Percentiles rank a stretch among this genome's conserved stretches.
Conservation (phyloP, 2,329 filamentous ascomycete species). For the Pseudogymnoascus sp. region DNA sequence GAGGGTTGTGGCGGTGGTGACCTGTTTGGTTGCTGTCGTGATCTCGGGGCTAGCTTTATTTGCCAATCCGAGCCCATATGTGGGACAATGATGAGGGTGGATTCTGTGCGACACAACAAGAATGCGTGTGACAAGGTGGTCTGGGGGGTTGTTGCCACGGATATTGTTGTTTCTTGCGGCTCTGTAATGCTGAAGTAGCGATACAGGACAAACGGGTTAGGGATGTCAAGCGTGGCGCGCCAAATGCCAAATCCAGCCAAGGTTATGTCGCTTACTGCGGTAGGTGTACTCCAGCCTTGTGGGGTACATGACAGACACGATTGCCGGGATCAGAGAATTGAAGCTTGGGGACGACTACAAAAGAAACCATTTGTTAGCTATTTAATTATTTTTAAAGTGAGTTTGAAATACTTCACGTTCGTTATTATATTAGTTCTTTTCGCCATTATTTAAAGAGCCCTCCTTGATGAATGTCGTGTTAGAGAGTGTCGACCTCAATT, state of each 20-base stretch:
- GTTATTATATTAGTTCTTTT: not conserved
- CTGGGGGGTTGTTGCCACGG: not conserved
- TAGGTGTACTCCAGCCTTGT: slow-evolving; percentile 6
- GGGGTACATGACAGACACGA: slow-evolving; percentile 6
- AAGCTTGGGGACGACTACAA: not conserved
- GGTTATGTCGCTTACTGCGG: slow-evolving; percentile 6
- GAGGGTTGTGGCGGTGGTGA: slow-evolving; percentile 11
- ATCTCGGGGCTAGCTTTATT: slow-evolving; percentile 23
- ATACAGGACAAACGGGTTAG: slow-evolving; percentile 8
- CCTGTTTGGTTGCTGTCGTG: slow-evolving; percentile 22
- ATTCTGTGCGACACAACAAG: slow-evolving; percentile 1
- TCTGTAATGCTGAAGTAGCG: slow-evolving; percentile 8
- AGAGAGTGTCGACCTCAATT: not conserved
- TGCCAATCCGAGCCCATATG: slow-evolving; percentile 24
- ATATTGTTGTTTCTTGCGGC: slow-evolving; percentile 5
- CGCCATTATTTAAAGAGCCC: not conserved
- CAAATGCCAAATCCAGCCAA: slow-evolving; percentile 3
- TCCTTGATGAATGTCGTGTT: not conserved
- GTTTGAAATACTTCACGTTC: not conserved
- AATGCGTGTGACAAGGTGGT: slow-evolving; percentile 10
- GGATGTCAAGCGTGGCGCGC: slow-evolving; percentile 6
- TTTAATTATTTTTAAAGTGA: not conserved
- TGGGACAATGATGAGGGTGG: slow-evolving; percentile 10
- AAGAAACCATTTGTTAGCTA: not conserved
- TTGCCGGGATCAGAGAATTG: slow-evolving; percentile 6